A percentile compares a stretch with the other conserved stretches of the same genome.
These are phyloP conservation scores for Rosa hybrid DNA, from an alignment of 331 rosid species.

Conservation along the genomic window DNA sequence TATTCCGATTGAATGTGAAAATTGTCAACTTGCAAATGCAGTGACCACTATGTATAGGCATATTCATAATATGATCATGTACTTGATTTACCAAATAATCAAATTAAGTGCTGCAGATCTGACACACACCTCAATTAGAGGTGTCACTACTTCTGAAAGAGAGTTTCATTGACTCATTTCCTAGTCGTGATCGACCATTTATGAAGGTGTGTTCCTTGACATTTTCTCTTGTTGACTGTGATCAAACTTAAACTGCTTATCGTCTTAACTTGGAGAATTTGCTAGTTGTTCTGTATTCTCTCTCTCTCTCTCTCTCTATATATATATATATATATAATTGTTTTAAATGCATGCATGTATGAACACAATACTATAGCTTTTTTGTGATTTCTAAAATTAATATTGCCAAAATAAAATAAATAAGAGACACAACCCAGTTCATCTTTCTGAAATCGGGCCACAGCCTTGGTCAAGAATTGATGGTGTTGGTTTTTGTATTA, in stretches of 20 bases:
- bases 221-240: slow-evolving; percentile 6
- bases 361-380: background rate
- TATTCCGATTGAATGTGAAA: background rate
- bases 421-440: background rate
- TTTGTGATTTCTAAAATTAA: background rate
- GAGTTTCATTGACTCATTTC: slow-evolving; percentile 91
- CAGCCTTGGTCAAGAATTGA: too few species aligned
- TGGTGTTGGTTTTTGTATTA: too few species aligned
- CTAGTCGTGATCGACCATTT: slow-evolving; percentile 82
- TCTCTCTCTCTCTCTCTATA: background rate
- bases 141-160: slow-evolving; percentile 97
- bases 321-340: background rate
- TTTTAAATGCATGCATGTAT: background rate
- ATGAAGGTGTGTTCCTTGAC: slow-evolving; percentile 73
- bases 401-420: slow-evolving; percentile 1
- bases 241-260: background rate
- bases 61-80: background rate
- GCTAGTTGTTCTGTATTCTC: background rate
- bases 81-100: background rate
- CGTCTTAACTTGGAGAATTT: background rate
- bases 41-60: background rate
- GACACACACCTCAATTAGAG: slow-evolving; percentile 36
- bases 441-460: too few species aligned
- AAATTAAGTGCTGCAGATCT: slow-evolving; percentile 17
- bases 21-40: background rate